Evolutionary conservation across 2,329 filamentous ascomycete species (phyloP).

Genomic region (Fusarium sp.): DNA sequence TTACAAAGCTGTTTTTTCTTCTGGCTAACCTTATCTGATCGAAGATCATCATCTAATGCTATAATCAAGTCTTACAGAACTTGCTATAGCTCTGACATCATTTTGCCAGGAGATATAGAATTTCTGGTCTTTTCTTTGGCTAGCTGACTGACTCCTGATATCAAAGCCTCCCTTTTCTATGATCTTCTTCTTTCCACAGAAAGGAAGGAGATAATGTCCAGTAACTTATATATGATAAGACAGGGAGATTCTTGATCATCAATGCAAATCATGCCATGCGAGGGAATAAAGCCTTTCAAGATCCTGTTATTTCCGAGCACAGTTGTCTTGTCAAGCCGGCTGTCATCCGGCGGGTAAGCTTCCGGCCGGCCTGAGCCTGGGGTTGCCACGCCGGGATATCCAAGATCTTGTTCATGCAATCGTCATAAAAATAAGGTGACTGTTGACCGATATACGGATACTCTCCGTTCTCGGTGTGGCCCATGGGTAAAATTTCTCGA

Average conservation of each 20-base stretch:
- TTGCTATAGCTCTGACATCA: too few relatives aligned
- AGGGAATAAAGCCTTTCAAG: neutral
- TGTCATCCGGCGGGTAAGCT: constrained; percentile 19
- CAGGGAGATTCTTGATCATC: too few relatives aligned
- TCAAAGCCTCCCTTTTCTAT: too few relatives aligned
- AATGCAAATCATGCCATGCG: neutral
- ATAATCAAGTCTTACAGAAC: too few relatives aligned
- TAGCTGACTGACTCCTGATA: too few relatives aligned
- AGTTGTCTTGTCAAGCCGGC: constrained; percentile 20
- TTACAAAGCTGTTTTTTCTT: too few relatives aligned
- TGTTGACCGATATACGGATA: constrained; percentile 8
- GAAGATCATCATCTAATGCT: too few relatives aligned
- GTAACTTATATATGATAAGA: neutral
- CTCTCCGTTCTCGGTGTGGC: constrained; percentile 19
- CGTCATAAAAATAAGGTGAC: neutral
- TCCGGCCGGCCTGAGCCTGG: constrained; percentile 13
- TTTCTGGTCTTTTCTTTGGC: too few relatives aligned
- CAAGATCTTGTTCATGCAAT: constrained; percentile 1
- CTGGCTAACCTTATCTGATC: too few relatives aligned
- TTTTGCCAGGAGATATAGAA: too few relatives aligned
- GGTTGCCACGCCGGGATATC: constrained; percentile 8
- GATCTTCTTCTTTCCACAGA: too few relatives aligned
- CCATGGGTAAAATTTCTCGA: neutral
- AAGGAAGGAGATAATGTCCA: too few relatives aligned
- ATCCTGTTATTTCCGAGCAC: neutral